Evolutionary conservation across 208 protist genomes (phyloP), one percentile per base, ranked within the genome.

Genomic region (Plasmodiophora brassicae): DNA sequence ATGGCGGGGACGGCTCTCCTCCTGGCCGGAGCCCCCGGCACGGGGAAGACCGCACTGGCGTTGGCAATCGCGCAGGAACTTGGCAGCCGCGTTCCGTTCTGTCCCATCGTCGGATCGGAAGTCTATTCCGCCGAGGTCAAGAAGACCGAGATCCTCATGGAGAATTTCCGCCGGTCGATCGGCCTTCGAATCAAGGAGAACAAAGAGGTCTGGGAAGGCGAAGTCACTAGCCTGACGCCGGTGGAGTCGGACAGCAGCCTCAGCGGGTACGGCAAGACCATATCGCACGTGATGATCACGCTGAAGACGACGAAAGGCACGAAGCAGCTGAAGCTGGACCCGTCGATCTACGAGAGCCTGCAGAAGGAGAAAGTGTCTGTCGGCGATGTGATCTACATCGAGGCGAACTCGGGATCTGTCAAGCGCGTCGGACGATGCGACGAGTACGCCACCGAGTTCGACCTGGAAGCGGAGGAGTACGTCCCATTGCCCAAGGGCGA

Each of bases 301-400:
- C 94, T 99, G 41, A 97, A 98, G 93, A 99, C 98, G 71, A 95
- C 96, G 54, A 99, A 99, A 89, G 97, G 97, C 20, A 97, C 95
- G 0, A 99, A 99, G 93, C 94, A 97, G 91, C 93, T 99, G 39
- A 98, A 98, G 91, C 93, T 99, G 46, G 98, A 99, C 91, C 97
- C 98, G 20, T 95, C 94, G 38, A 99, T 99, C 85, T 99, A 99
- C 92, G 98, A 99, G 88, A 94, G 92, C 85, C 90, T 99, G 25
- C 97, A 99, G 91, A 99, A 99, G 92, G 97, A 99, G 93, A 98
- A 98, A 90, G 88, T 93, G 25, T 36, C n/a, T 60, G 57, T 98
- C 1, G 99, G 99, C 28, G 99, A 99, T 92, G 98, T 99, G 45
- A 99, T 99, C 87, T 99, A 99, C 93, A 99, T 99, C 91, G 98